Evolutionary conservation across 2,329 filamentous ascomycete species (phyloP).

Genomic region (Beauveria varroae): DNA sequence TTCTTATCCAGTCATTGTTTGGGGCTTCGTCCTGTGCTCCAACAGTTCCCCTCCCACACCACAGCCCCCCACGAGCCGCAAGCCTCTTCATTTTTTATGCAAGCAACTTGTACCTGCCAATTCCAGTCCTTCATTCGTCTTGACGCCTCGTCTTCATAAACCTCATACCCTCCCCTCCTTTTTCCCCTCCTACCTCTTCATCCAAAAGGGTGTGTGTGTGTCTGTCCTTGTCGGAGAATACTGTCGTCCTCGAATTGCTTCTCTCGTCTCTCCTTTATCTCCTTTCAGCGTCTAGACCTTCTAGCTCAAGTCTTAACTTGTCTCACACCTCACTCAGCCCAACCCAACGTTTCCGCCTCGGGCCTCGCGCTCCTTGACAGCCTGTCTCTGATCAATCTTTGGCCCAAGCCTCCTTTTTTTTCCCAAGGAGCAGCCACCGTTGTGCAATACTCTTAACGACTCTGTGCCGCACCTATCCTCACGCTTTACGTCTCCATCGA

Average conservation of each 20-base stretch:
- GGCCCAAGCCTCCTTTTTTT: background rate
- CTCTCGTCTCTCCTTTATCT: slow-evolving; percentile 6
- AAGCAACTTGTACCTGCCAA: slow-evolving; percentile 2
- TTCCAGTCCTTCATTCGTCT: slow-evolving; percentile 6
- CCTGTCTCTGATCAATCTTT: background rate
- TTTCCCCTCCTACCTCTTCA: background rate
- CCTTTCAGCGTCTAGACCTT: background rate
- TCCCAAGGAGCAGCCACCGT: too few species aligned
- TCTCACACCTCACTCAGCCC: background rate
- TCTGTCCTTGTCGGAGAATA: background rate
- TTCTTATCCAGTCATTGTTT: slow-evolving; percentile 5
- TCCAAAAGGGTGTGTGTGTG: background rate
- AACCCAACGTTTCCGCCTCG: background rate
- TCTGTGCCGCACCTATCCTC: background rate
- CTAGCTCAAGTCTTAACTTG: background rate
- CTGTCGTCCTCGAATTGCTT: background rate
- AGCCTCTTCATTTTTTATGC: background rate
- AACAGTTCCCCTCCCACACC: slow-evolving; percentile 11
- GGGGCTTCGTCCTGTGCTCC: slow-evolving; percentile 16
- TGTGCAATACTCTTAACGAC: background rate
- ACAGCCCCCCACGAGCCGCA: background rate
- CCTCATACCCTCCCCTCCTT: background rate
- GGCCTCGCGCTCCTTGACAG: background rate
- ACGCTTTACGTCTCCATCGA: background rate
- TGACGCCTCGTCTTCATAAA: background rate